phyloP scores from a whole-genome alignment of 2,329 filamentous ascomycete genomes.

The Neobulgaria alba region DNA sequence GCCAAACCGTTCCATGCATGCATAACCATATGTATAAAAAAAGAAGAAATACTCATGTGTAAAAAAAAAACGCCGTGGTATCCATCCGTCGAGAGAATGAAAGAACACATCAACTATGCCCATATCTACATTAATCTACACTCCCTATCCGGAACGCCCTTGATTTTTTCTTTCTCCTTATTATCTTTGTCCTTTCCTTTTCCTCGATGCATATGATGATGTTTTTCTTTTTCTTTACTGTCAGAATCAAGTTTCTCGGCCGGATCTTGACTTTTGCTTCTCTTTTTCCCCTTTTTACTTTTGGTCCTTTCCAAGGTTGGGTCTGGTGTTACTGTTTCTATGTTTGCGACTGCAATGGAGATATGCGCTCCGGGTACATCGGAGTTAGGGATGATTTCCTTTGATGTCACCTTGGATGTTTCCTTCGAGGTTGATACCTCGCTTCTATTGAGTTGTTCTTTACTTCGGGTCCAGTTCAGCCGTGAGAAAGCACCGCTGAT shows the following conservation, averaged over 20 bases:
- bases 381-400: slow-evolving; percentile 5
- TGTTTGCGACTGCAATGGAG: slow-evolving; percentile 10
- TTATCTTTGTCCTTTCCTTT: slow-evolving; percentile 25
- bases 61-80: too few relatives aligned
- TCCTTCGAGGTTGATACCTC: slow-evolving; percentile 15
- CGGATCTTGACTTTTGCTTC: slow-evolving; percentile 22
- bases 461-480: slow-evolving; percentile 23
- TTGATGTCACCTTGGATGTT: neutral
- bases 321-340: slow-evolving; percentile 6
- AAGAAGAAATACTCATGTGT: too few relatives aligned
- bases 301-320: slow-evolving; percentile 9
- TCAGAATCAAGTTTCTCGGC: slow-evolving; percentile 14
- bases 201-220: slow-evolving; percentile 17
- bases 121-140: slow-evolving; percentile 38
- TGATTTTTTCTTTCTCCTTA: slow-evolving; percentile 15
- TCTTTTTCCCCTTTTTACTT: slow-evolving; percentile 21
- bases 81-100: too few relatives aligned
- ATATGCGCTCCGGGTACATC: slow-evolving; percentile 7
- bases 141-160: slow-evolving; percentile 35
- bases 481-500: slow-evolving; percentile 50
- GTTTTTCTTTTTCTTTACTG: slow-evolving; percentile 22
- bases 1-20: too few relatives aligned
- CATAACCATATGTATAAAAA: too few relatives aligned
- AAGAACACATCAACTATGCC: too few relatives aligned
- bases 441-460: slow-evolving; percentile 18